phyloP scores from a whole-genome alignment of 805 yeast species.

The Yueomyces sp. region DNA sequence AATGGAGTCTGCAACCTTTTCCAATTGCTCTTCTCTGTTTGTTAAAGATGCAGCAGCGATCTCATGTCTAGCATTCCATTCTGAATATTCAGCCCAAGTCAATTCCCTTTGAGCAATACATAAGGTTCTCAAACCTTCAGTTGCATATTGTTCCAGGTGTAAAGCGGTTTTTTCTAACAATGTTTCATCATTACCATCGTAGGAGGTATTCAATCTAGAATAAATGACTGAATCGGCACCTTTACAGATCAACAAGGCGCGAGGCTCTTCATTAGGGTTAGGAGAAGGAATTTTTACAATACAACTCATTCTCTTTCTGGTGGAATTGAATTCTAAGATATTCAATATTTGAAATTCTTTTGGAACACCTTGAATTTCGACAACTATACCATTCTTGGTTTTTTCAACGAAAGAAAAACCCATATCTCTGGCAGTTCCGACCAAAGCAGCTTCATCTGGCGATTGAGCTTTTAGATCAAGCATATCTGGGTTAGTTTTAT shows the following conservation, averaged over 20 bases:
- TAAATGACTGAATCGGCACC: constrained; percentile 80
- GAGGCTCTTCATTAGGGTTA: constrained; percentile 34
- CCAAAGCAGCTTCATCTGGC: constrained; percentile 81
- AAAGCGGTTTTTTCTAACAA: constrained; percentile 52
- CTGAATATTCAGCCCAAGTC: constrained; percentile 44
- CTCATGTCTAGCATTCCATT: constrained; percentile 51
- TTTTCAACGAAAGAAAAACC: constrained; percentile 56
- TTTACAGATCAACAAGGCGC: constrained; percentile 58
- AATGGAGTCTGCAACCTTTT: constrained; percentile 58
- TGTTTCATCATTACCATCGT: constrained; percentile 28
- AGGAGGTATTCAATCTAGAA: constrained; percentile 37
- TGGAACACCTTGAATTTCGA: constrained; percentile 55
- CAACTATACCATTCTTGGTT: constrained; percentile 54
- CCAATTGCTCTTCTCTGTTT: constrained; percentile 59
- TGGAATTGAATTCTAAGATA: constrained; percentile 65
- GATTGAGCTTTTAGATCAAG: constrained; percentile 60
- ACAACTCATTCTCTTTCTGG: constrained; percentile 81
- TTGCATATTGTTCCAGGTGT: constrained; percentile 66
- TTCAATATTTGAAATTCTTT: constrained; percentile 63
- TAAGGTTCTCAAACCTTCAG: constrained; percentile 71
- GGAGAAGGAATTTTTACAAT: constrained; percentile 52
- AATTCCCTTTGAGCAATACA: constrained; percentile 66
- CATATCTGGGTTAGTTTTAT: constrained; percentile 44
- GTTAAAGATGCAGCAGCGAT: constrained; percentile 52
- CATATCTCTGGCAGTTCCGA: constrained; percentile 65